Conservation (phyloP, 2,329 filamentous ascomycete species). For the Geosmithia putterillii region DNA sequence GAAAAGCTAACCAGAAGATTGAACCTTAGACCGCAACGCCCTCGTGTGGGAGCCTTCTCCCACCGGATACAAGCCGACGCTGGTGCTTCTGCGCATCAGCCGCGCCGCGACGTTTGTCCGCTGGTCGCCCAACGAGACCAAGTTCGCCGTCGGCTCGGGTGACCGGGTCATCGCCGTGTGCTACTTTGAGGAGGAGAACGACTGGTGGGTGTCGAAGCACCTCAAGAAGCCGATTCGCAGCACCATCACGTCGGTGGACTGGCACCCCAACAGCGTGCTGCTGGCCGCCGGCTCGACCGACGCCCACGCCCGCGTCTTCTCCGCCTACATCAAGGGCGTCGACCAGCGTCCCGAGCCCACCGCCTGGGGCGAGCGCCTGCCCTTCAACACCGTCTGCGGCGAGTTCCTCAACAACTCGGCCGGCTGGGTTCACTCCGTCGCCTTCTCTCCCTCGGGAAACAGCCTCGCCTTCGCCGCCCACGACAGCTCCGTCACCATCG, state of each 20-base stretch:
- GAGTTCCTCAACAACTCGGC: constrained; percentile 94
- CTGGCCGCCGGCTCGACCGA: constrained; percentile 94
- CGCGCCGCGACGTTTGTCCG: constrained; percentile 92
- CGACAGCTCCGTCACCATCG: constrained; percentile 92
- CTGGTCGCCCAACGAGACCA: constrained; percentile 93
- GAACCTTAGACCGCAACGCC: constrained; percentile 85
- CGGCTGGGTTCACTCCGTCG: constrained; percentile 89
- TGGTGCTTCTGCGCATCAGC: constrained; percentile 94
- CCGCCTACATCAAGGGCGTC: constrained; percentile 89
- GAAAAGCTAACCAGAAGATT: no score
- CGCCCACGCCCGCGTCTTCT: constrained; percentile 89
- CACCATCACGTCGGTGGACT: constrained; percentile 87
- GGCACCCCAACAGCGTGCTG: constrained; percentile 96
- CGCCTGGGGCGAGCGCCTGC: constrained; percentile 88
- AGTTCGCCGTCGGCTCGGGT: constrained; percentile 94
- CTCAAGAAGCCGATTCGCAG: constrained; percentile 97
- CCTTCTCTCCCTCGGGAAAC: constrained; percentile 85
- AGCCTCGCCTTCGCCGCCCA: constrained; percentile 91
- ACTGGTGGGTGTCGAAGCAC: constrained; percentile 99
- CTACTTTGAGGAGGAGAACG: constrained; percentile 98
- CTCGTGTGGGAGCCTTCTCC: constrained; percentile 96
- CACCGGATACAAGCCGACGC: constrained; percentile 87
- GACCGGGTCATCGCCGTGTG: constrained; percentile 92
- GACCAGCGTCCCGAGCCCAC: constrained; percentile 76
- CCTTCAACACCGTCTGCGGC: constrained; percentile 97